phyloP scores from a whole-genome alignment of 73 alveolate species.

The Tetrahymena malaccensis region DNA sequence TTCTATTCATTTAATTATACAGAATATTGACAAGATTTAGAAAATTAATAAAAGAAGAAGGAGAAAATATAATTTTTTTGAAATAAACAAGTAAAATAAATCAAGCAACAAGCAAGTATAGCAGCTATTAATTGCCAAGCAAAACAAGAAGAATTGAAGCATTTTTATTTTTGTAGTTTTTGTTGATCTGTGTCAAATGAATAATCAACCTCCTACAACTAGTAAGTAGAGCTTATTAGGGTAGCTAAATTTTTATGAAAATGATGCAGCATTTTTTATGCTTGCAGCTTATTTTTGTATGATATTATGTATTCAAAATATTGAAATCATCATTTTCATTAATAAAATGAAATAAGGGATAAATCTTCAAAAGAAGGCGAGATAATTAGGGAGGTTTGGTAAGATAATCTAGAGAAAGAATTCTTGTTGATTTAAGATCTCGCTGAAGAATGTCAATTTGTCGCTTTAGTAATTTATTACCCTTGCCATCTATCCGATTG shows the following conservation, averaged over 20 bases:
- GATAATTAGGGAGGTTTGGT: conserved; percentile 1
- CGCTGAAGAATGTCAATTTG: neutral
- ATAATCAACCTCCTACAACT: neutral
- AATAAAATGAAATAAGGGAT: neutral
- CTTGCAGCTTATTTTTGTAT: neutral
- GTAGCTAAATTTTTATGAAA: neutral
- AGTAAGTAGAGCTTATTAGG: neutral
- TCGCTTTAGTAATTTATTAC: neutral
- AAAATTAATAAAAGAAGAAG: neutral
- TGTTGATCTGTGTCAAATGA: neutral
- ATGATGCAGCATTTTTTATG: neutral
- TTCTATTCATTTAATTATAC: neutral
- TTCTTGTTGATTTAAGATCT: neutral
- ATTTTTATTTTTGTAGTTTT: neutral
- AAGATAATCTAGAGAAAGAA: neutral
- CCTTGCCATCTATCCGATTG: neutral
- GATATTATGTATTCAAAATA: neutral
- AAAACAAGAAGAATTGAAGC: neutral
- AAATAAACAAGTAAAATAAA: neutral
- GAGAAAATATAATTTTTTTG: neutral
- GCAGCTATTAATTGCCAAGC: neutral
- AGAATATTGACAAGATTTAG: neutral
- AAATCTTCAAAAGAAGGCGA: neutral
- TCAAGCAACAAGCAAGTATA: neutral
- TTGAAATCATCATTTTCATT: neutral